Base-by-base conservation (phyloP, 75 land plant species). In the Larix kaempferi region DNA sequence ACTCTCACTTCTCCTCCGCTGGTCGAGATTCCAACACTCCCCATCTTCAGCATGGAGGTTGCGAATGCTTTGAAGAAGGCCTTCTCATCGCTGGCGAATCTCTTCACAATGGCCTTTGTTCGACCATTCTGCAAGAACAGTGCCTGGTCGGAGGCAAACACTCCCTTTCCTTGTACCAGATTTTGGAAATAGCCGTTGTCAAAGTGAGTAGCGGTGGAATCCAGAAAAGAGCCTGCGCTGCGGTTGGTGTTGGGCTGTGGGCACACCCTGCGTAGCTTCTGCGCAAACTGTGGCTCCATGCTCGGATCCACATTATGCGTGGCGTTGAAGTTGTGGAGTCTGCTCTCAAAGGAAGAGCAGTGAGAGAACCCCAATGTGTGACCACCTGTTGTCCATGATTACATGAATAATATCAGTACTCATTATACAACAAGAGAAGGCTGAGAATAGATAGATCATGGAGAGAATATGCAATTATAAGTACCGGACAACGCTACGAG, bases 21-120 rank as follows among this genome's bases (percentile, higher is more conserved):
- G 10, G 77, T 76, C 16, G 59, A 14, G n/a, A 76, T 39, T 10
- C 77, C 69, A 29, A 76, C 62, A 15, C 86, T 88, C 71, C 93
- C 83, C 90, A 91, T 86, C 76, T 82, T 84, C 76, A 88, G 71
- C 80, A 91, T 88, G 33, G 93, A 88, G 37, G 80, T 83, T 5
- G 77, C 87, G 74, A 91, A 91, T 0, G 85, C 88, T 19, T 59
- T 13, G 19, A 57, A 3, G 75, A 91, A 91, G 35, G 80, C 82
- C 56, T 79, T 59, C 44, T 84, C 41, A 12, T 89, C 83, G 58
- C 44, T 41, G 0, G 91, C 91, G 74, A 17, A 59, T 59, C 4
- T 39, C 5, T 39, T 39, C 5, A 39, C 41, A 39, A 39, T 39
- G 41, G 5, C 41, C 41, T 39, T 39, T 39, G 41, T 39, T 39